These are phyloP conservation scores for Aspergillus fijiensis DNA, from an alignment of 2,329 filamentous ascomycete genomes.

Conservation along the genomic window DNA sequence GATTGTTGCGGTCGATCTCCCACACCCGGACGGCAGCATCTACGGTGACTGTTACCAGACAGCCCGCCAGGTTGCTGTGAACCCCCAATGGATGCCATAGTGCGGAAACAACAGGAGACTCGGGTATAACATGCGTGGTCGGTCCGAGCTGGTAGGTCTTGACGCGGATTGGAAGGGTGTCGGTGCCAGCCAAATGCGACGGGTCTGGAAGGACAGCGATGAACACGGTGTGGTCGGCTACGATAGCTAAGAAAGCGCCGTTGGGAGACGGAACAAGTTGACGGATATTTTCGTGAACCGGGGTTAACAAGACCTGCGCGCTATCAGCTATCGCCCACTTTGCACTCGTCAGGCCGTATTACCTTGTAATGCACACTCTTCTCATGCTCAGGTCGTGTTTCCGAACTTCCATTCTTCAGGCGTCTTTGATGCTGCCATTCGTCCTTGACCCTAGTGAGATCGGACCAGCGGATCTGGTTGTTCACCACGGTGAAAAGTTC, in stretches of 20 bases:
- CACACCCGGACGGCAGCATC: conserved; percentile 87
- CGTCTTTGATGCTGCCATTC: conserved; percentile 46
- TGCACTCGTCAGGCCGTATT: conserved; percentile 3
- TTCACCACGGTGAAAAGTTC: conserved; percentile 88
- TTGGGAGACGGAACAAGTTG: conserved; percentile 84
- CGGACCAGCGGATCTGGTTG: conserved; percentile 88
- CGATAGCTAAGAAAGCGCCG: conserved; percentile 76
- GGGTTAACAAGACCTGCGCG: conserved; percentile 68
- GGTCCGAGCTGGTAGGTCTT: conserved; percentile 91
- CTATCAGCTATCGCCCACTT: conserved; percentile 11
- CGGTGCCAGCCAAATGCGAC: conserved; percentile 69
- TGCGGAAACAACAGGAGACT: conserved; percentile 74
- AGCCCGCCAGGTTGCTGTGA: conserved; percentile 61
- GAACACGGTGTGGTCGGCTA: conserved; percentile 84
- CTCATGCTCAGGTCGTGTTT: conserved; percentile 32
- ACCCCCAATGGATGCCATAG: conserved; percentile 92
- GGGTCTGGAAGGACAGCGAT: conserved; percentile 82
- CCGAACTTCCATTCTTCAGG: conserved; percentile 30
- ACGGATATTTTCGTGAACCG: conserved; percentile 76
- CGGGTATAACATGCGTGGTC: conserved; percentile 84
- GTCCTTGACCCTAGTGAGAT: conserved; percentile 76
- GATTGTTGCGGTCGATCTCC: conserved; percentile 81
- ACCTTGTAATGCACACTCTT: conserved; percentile 35
- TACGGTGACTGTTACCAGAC: conserved; percentile 81
- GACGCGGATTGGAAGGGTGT: conserved; percentile 68